Conservation (phyloP, 257 asterid species). For the Solanum piurae region DNA sequence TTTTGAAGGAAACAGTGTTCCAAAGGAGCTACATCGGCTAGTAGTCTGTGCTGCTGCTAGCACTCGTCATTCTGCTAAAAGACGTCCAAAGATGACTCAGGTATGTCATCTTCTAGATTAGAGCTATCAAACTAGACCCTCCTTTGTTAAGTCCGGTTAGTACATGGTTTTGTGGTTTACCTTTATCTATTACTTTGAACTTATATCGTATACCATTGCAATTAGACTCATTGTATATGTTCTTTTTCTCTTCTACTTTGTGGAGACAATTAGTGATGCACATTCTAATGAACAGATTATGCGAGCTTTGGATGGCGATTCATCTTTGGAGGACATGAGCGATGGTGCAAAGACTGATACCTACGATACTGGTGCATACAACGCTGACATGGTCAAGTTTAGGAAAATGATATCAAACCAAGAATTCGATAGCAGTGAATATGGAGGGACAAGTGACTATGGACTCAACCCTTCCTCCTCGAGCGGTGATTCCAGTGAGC, state of each 20-base stretch:
- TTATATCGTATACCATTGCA: neutral
- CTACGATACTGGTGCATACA: constrained; percentile 67
- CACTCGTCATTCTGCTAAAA: constrained; percentile 78
- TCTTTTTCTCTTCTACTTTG: neutral
- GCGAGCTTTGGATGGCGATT: constrained; percentile 67
- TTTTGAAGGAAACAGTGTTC: constrained; percentile 33
- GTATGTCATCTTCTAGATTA: constrained; percentile 8
- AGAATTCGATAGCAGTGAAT: constrained; percentile 47
- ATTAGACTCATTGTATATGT: neutral
- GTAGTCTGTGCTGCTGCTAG: constrained; percentile 65
- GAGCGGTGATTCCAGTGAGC: constrained; percentile 25
- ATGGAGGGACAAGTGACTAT: constrained; percentile 52
- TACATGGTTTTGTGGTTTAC: neutral
- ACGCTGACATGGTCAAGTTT: constrained; percentile 83
- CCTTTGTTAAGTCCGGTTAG: neutral
- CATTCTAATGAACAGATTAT: constrained; percentile 34
- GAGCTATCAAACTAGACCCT: neutral
- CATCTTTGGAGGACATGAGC: constrained; percentile 60
- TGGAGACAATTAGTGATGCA: neutral
- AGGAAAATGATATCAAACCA: constrained; percentile 53
- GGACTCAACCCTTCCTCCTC: constrained; percentile 48
- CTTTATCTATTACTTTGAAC: neutral
- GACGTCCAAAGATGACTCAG: constrained; percentile 96
- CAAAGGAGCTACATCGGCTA: constrained; percentile 51
- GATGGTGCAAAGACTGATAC: constrained; percentile 41